Evolutionary conservation across 139 green algal species (phyloP), one percentile per base, ranked within the genome.

Genomic region (Chlamydomonas schloesseri): DNA sequence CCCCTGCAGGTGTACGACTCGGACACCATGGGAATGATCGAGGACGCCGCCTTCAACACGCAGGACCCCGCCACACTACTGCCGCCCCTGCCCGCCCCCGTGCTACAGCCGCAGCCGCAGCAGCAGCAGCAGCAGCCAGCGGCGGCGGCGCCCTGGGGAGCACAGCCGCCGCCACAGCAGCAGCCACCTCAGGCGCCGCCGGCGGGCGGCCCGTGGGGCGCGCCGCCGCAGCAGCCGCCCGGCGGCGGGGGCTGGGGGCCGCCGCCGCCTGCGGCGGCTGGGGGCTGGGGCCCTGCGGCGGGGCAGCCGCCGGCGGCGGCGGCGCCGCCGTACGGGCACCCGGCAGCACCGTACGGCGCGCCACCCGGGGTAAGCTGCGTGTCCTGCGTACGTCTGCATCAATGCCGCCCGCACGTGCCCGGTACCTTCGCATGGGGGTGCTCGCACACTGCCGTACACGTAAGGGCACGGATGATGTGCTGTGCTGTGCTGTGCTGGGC

Each of bases 21-120:
- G 8, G 80, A 86, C 65, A 31, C 50, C 13, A 86, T 86, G 80
- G 53, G 47, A 14, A 86, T 86, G 80, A 86, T 86, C 6, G 80
- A 86, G 47, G 80, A 86, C 28, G 80, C 80, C 9, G 80, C 80
- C 8, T 86, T 86, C 68, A 86, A 86, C 80, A 86, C 78, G 29
- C 64, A 84, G 29, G 64, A 84, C 78, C 64, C 78, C 2, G 18
- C 6, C 24, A 14, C 42, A 11, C 47, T 84, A 46, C 64, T 84
- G 21, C 78, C 62, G 18, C 24, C 24, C 23, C 60, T n/a, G 60
- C 24, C 33, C 33, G 33, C 31, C 65, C 17, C 65, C 18, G n/a
- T 18, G 21, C 3, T 23, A 1, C 26, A 20, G 28, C 28, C 4
- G 28, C n/a, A 11, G n/a, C n/a, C 46, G 65, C 65, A 71, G 65